Conservation (phyloP, 345 rosid species). For the Euclidium syriacum region DNA sequence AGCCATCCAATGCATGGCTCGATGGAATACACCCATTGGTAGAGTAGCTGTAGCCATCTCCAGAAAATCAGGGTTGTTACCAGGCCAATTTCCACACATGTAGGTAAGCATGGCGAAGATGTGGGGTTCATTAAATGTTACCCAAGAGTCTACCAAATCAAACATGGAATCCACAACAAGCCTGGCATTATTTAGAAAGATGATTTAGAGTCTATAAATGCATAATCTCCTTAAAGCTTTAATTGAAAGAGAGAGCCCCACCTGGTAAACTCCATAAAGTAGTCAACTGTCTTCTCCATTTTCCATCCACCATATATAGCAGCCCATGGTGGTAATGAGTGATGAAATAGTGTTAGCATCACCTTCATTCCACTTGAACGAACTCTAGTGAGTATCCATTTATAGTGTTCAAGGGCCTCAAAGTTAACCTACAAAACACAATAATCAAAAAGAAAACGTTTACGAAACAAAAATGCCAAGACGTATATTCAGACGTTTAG, state of each 20-base stretch:
- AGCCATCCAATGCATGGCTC: constrained; percentile 81
- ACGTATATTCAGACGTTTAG: constrained; percentile 15
- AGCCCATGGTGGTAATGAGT: constrained; percentile 96
- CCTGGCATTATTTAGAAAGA: constrained; percentile 44
- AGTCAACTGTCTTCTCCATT: constrained; percentile 84
- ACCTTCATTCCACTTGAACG: constrained; percentile 89
- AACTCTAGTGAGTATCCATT: constrained; percentile 77
- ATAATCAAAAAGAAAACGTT: not conserved
- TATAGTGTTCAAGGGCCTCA: constrained; percentile 84
- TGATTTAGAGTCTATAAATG: constrained; percentile 5
- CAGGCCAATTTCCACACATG: constrained; percentile 98
- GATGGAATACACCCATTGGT: constrained; percentile 82
- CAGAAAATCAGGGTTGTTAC: constrained; percentile 87
- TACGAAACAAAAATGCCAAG: not conserved
- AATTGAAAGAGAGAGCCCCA: constrained; percentile 26
- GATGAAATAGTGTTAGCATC: constrained; percentile 94
- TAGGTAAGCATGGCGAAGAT: constrained; percentile 90
- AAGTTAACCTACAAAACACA: constrained; percentile 56
- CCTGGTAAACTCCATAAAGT: constrained; percentile 85
- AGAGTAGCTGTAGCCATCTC: constrained; percentile 85
- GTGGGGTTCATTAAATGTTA: constrained; percentile 92
- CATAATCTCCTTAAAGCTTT: constrained; percentile 9
- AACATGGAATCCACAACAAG: constrained; percentile 74
- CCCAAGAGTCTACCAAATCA: constrained; percentile 83
- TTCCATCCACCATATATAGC: constrained; percentile 98